Evolutionary conservation across 1,284 basidiomycete species (phyloP).

Genomic region (Ceratobasidium theobromae): DNA sequence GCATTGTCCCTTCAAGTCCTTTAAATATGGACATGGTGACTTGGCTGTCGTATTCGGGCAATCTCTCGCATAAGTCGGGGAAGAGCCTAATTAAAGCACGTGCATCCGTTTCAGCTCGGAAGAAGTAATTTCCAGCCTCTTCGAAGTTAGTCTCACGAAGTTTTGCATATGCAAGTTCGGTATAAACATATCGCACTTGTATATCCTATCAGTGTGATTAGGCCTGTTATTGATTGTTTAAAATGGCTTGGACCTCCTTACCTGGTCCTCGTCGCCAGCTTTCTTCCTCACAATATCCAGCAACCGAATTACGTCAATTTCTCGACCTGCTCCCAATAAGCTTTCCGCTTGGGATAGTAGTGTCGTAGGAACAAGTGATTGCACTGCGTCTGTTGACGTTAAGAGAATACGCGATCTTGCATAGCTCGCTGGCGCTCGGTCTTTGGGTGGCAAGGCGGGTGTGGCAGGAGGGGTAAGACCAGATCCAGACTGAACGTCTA

Average conservation of each 20-base stretch:
- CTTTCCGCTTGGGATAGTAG: conserved; percentile 72
- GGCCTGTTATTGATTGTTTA: not conserved
- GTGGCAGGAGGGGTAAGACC: conserved; percentile 36
- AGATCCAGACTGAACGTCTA: conserved; percentile 20
- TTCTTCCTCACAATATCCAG: conserved; percentile 62
- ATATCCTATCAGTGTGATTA: not conserved
- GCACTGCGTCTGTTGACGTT: conserved; percentile 60
- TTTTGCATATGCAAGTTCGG: conserved; percentile 72
- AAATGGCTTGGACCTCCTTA: not conserved
- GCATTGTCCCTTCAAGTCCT: conserved; percentile 68
- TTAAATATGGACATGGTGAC: conserved; percentile 60
- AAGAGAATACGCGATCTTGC: conserved; percentile 58
- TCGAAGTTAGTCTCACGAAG: conserved; percentile 72
- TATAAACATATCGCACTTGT: conserved; percentile 65
- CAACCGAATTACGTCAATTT: conserved; percentile 64
- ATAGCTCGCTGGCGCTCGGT: conserved; percentile 19
- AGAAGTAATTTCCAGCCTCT: conserved; percentile 72
- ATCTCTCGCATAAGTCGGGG: conserved; percentile 60
- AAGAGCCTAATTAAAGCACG: conserved; percentile 74
- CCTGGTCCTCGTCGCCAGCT: conserved; percentile 55
- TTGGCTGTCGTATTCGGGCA: conserved; percentile 38
- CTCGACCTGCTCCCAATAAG: conserved; percentile 61
- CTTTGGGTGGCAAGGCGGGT: conserved; percentile 7
- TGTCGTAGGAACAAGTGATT: conserved; percentile 70
- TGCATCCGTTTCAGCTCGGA: conserved; percentile 72